phyloP scores from a whole-genome alignment of 805 yeast genomes.

The Yarrowia keelungensis region DNA sequence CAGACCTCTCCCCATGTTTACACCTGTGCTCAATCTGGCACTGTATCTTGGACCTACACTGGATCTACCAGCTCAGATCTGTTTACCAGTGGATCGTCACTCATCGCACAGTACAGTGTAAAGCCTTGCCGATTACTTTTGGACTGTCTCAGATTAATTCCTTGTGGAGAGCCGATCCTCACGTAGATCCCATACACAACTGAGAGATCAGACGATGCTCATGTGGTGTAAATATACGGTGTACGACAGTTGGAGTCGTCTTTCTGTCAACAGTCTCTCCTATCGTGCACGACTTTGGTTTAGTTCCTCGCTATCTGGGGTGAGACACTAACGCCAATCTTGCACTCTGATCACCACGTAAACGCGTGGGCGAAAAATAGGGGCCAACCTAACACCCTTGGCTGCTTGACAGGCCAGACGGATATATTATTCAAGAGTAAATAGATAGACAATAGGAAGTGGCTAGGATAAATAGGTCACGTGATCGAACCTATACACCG shows the following conservation, averaged over 20 bases:
- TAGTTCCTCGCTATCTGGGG: no score
- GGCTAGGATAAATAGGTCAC: no score
- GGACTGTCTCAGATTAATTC: constrained; percentile 7
- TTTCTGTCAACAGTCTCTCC: no score
- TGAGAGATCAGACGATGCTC: not conserved
- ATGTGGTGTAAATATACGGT: not conserved
- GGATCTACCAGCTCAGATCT: not conserved
- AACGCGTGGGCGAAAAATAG: not conserved
- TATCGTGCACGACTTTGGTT: no score
- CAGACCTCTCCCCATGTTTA: no score
- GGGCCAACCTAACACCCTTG: constrained; percentile 12
- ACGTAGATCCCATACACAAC: not conserved
- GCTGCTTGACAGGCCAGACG: not conserved
- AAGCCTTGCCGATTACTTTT: not conserved
- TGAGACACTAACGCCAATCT: constrained; percentile 1
- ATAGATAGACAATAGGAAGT: no score
- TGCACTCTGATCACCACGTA: not conserved
- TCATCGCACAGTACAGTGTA: constrained; percentile 9
- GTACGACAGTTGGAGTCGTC: no score
- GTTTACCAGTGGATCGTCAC: not conserved
- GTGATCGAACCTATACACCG: no score
- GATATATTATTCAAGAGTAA: no score
- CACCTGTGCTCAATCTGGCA: no score
- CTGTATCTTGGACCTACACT: not conserved
- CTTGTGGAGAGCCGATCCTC: not conserved